Evolutionary conservation across 1,284 basidiomycete genomes (phyloP).

Genomic region (Trichosporon asahii): DNA sequence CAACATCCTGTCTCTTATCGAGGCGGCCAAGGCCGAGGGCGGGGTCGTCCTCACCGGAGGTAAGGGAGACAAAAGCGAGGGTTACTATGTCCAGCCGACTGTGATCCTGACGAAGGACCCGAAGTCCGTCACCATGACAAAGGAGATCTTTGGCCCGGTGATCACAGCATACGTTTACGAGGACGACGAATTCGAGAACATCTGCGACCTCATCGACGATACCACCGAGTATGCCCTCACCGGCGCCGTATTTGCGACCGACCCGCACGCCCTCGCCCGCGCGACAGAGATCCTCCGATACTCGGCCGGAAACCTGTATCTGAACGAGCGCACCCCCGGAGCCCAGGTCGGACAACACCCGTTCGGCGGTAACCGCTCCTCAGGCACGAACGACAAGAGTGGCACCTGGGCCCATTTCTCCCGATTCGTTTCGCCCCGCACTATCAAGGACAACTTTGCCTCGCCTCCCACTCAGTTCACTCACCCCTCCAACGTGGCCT

Average conservation of each 20-base stretch:
- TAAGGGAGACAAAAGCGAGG: slow-evolving; percentile 76
- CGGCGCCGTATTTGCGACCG: slow-evolving; percentile 80
- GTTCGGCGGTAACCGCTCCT: slow-evolving; percentile 77
- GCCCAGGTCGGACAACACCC: slow-evolving; percentile 95
- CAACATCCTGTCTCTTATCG: slow-evolving; percentile 78
- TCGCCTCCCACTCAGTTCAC: slow-evolving; percentile 64
- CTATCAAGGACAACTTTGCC: slow-evolving; percentile 95
- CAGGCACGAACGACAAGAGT: slow-evolving; percentile 97
- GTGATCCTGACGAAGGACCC: slow-evolving; percentile 93
- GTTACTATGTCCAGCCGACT: slow-evolving; percentile 92
- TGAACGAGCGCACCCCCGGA: slow-evolving; percentile 85
- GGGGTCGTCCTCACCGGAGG: slow-evolving; percentile 87
- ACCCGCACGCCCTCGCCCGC: slow-evolving; percentile 69
- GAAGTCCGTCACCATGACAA: slow-evolving; percentile 81
- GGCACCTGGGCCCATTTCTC: slow-evolving; percentile 88
- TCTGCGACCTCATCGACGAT: slow-evolving; percentile 78
- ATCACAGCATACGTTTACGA: slow-evolving; percentile 86
- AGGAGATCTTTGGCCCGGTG: slow-evolving; percentile 97
- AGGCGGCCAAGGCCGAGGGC: slow-evolving; percentile 83
- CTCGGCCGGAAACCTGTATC: slow-evolving; percentile 73
- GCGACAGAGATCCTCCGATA: slow-evolving; percentile 79
- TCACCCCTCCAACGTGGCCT: slow-evolving; percentile 82
- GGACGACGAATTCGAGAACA: slow-evolving; percentile 78
- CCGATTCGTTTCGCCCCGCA: slow-evolving; percentile 81
- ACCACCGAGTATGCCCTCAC: slow-evolving; percentile 89